Evolutionary conservation across 257 asterid genomes (phyloP).

Genomic region (Voacanga thouarsii): DNA sequence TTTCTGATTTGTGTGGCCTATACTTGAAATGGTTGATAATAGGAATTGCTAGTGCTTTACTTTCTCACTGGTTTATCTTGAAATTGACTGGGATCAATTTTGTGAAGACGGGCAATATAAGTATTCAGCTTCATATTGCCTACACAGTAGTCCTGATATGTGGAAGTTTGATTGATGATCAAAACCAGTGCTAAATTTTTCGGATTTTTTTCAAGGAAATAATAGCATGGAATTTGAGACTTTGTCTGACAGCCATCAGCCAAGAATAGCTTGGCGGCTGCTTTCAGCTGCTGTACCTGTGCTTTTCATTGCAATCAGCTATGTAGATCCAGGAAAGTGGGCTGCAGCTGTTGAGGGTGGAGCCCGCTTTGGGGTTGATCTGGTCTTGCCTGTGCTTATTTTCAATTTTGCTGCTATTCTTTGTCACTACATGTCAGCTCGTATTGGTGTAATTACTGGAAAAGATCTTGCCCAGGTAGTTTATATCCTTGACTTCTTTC

Average conservation of each 20-base stretch:
- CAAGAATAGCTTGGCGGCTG: conserved; percentile 44
- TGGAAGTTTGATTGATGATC: conserved; percentile 24
- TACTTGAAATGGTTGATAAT: neutral
- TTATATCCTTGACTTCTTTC: conserved; percentile 14
- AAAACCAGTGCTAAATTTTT: conserved; percentile 24
- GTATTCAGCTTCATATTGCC: conserved; percentile 22
- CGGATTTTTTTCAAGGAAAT: conserved; percentile 13
- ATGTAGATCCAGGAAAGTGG: conserved; percentile 99
- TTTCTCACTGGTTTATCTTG: conserved; percentile 15
- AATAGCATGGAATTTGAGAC: conserved; percentile 55
- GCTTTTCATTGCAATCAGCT: conserved; percentile 74
- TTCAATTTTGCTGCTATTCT: conserved; percentile 68
- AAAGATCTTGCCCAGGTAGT: conserved; percentile 86
- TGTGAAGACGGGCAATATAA: conserved; percentile 21
- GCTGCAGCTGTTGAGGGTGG: conserved; percentile 91
- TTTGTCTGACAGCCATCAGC: conserved; percentile 28
- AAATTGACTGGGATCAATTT: conserved; percentile 7
- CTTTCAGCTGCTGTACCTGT: conserved; percentile 80
- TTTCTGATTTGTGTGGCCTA: neutral
- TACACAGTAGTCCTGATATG: conserved; percentile 22
- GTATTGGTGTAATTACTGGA: conserved; percentile 77
- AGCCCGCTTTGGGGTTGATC: conserved; percentile 75
- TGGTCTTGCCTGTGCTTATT: conserved; percentile 49
- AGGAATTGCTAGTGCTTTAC: conserved; percentile 11
- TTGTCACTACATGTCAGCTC: conserved; percentile 87